These are phyloP conservation scores for Pleurotus giganteus DNA, from an alignment of 768 basidiomycete species.

Conservation along the genomic window DNA sequence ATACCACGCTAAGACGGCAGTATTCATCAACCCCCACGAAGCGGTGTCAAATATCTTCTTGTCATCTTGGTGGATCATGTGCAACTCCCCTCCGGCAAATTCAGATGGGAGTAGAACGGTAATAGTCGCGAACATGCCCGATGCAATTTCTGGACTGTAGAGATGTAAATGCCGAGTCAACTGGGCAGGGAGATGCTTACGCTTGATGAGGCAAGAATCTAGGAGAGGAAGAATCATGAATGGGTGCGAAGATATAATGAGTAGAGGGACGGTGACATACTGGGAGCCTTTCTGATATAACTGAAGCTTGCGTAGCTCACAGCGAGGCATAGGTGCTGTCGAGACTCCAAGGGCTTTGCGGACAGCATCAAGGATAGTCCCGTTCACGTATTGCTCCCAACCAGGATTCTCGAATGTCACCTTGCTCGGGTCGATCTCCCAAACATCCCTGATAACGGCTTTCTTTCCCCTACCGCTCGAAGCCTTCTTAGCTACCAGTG, in stretches of 20 bases:
- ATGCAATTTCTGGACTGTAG: constrained; percentile 43
- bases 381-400: constrained; percentile 36
- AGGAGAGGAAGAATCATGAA: neutral
- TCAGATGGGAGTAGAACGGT: constrained; percentile 44
- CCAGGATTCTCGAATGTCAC: constrained; percentile 38
- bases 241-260: neutral
- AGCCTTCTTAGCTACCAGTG: constrained; percentile 31
- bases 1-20: constrained; percentile 47
- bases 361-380: constrained; percentile 25
- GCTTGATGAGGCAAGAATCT: constrained; percentile 48
- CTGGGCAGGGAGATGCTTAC: constrained; percentile 27
- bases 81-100: constrained; percentile 45
- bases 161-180: no score
- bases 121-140: constrained; percentile 52
- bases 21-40: constrained; percentile 24
- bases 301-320: constrained; percentile 46
- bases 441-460: constrained; percentile 46
- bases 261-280: no score
- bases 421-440: constrained; percentile 43
- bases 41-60: constrained; percentile 35
- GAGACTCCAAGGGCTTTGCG: constrained; percentile 36
- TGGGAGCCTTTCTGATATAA: constrained; percentile 48
- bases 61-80: constrained; percentile 34
- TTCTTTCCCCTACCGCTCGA: constrained; percentile 44
- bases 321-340: constrained; percentile 27